Evolutionary conservation across 2,329 filamentous ascomycete species (phyloP), one percentile per base, ranked within the genome.

Genomic region (Madurella fahalii): DNA sequence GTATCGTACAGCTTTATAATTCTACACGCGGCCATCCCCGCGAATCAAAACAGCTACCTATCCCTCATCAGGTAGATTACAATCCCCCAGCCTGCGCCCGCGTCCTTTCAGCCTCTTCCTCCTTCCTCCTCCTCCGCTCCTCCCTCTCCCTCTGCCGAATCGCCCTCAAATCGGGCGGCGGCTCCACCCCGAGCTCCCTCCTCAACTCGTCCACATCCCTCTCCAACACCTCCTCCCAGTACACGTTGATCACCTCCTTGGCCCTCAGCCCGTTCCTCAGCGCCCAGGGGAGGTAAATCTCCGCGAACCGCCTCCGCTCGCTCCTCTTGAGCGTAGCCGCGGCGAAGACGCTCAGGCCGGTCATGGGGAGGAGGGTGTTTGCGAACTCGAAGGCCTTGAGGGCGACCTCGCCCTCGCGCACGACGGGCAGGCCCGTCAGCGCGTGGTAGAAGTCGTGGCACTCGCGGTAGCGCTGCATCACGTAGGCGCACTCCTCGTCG

Each of bases 371-470:
- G 34, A 95, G 73, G 1, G 92, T 97, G 68, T 97, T 99, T 25
- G 91, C 85, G 69, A 96, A 99, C 74, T 99, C 94, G 63, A 99
- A 96, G 0, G 92, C 91, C 74, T 99, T 99, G 63, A 99, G 80
- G n/a, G 93, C 94, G 12, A 99, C 82, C 76, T 99, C 94, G 25
- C 94, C 94, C 75, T 99, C 94, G n/a, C 91, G 82, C 59, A 96
- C 87, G 41, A 95, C 83, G 0, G 94, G 94, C 46, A 99, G 74
- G 0, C 93, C 93, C 0, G 92, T 96, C 50, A 99, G 77, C 0
- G 94, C 93, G 71, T 99, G 94, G 74, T 95, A 96, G 72, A 99
- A 96, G 70, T 99, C 94, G 71, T 99, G 94, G 62, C 89, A 95
- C 73, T 99, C 94, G 58, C 94, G 85, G 72, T 99, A 99, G 51